Evolutionary conservation across 1,139 yeast genomes (phyloP), one percentile per base, ranked within the genome.

Genomic region (Ogataea hybrid): DNA sequence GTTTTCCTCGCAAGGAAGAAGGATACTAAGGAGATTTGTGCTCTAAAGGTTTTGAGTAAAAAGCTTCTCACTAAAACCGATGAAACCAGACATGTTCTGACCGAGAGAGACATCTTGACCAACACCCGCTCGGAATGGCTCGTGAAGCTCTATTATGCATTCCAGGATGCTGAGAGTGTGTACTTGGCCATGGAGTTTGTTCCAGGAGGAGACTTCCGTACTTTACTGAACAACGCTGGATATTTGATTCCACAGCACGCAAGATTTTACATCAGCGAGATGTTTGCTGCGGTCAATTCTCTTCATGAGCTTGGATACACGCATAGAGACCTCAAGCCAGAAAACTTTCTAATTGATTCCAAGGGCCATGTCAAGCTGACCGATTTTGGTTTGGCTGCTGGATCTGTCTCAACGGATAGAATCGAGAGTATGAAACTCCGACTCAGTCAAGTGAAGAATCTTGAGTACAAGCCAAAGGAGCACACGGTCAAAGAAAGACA

Each of bases 121-220:
- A 92, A 94, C 34, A 88, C 97, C 6, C 77, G 96, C 62, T 82
- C 94, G 46, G 96, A 90, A 48, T 94, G 99, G 99, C 73, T 94
- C 36, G 98, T 92, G 32, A 89, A 89, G 63, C 71, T 94, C 43
- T 72, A 89, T 46, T 94, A 94, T 62, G 96, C 98, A 3, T 94
- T 94, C 68, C 99, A 94, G 63, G 97, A 92, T 64, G 69, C 83
- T 0, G 92, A 85, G 48, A 86, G 86, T 62, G 87, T 94, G 30
- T 94, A 87, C 56, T 72, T 94, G 57, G 98, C 98, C 2, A 94
- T 94, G 99, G 98, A 94, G 63, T 94, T 87, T 64, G 98, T 94
- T 8, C 97, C 98, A 4, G 99, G 99, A 46, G 99, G 99, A 39
- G 99, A 94, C 63, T 94, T 88, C 69, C 81, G 99, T 61, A 94